Conservation (phyloP, 768 basidiomycete genomes). For the Clavaria fumosa region DNA sequence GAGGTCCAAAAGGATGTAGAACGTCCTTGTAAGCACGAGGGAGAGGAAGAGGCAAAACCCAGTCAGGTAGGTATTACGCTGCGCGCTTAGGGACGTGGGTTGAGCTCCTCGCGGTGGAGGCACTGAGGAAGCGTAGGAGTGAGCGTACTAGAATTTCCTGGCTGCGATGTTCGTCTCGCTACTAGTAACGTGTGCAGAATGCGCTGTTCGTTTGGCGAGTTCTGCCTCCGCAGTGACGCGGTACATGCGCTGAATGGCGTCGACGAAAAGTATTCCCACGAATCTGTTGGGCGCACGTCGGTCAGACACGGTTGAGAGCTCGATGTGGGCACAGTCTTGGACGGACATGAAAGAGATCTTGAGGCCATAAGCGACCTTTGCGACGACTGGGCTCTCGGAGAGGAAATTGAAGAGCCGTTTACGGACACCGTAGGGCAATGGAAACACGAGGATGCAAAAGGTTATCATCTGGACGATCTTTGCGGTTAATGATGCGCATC, state of each 20-base stretch:
- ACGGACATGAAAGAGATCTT: conserved; percentile 89
- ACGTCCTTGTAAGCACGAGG: conserved; percentile 82
- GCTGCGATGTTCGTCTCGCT: conserved; percentile 84
- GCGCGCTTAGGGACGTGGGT: conserved; percentile 36
- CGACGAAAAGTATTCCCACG: conserved; percentile 74
- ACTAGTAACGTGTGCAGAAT: conserved; percentile 38
- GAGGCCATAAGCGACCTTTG: conserved; percentile 78
- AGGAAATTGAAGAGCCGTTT: conserved; percentile 62
- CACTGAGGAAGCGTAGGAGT: background rate
- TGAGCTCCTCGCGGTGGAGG: background rate
- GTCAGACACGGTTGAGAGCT: conserved; percentile 2
- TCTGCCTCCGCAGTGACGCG: conserved; percentile 61
- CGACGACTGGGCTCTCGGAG: conserved; percentile 51
- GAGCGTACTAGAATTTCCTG: conserved; percentile 79
- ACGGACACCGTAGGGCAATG: conserved; percentile 64
- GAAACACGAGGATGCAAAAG: conserved; percentile 72
- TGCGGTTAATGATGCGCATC: conserved; percentile 2
- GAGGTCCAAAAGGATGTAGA: conserved; percentile 84
- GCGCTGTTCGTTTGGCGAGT: conserved; percentile 38
- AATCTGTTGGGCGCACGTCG: conserved; percentile 32
- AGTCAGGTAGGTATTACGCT: conserved; percentile 85
- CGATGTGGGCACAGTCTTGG: too few relatives aligned
- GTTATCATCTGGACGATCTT: conserved; percentile 48
- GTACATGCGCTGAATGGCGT: conserved; percentile 89
- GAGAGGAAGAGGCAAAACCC: conserved; percentile 93